Percentiles rank a stretch among this genome's conserved stretches.
phyloP scores from a whole-genome alignment of 352 stramenopile genomes.

The Phytophthora nicotianae region DNA sequence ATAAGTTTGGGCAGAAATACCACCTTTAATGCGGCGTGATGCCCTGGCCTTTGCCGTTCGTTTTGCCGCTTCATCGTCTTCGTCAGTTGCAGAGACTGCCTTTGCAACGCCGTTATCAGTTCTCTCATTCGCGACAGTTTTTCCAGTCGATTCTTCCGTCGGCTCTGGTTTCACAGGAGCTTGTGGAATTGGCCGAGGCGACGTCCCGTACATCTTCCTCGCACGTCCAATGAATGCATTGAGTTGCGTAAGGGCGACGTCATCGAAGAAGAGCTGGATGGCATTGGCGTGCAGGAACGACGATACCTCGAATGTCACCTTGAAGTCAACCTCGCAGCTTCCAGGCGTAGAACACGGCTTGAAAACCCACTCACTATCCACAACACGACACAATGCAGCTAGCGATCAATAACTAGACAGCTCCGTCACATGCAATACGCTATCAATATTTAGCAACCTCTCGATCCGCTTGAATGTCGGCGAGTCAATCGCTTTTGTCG shows the following conservation, averaged over 20 bases:
- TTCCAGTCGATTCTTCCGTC: constrained; percentile 1
- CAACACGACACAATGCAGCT: constrained; percentile 6
- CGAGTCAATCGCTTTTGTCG: constrained; percentile 79
- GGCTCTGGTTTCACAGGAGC: constrained; percentile 8
- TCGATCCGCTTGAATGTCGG: constrained; percentile 89
- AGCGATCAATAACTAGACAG: constrained; percentile 12
- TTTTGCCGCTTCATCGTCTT: constrained; percentile 17
- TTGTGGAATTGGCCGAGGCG: constrained; percentile 19
- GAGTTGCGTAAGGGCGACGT: constrained; percentile 78
- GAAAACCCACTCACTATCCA: constrained; percentile 73
- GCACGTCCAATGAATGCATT: constrained; percentile 82
- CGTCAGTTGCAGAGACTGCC: neutral
- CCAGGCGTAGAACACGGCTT: constrained; percentile 53
- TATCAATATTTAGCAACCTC: constrained; percentile 43
- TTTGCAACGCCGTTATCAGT: neutral
- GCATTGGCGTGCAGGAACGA: constrained; percentile 83
- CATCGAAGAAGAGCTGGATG: constrained; percentile 87
- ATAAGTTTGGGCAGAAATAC: constrained; percentile 62
- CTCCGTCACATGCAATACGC: neutral
- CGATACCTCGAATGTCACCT: constrained; percentile 83
- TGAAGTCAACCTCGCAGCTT: constrained; percentile 74
- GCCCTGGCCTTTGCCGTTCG: constrained; percentile 25
- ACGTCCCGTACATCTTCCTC: constrained; percentile 53
- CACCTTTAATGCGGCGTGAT: constrained; percentile 44
- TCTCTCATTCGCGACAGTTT: constrained; percentile 1